These are phyloP conservation scores for Lichtheimia corymbifera DNA, from an alignment of 371 early-diverging fungal genomes.

Conservation along the genomic window DNA sequence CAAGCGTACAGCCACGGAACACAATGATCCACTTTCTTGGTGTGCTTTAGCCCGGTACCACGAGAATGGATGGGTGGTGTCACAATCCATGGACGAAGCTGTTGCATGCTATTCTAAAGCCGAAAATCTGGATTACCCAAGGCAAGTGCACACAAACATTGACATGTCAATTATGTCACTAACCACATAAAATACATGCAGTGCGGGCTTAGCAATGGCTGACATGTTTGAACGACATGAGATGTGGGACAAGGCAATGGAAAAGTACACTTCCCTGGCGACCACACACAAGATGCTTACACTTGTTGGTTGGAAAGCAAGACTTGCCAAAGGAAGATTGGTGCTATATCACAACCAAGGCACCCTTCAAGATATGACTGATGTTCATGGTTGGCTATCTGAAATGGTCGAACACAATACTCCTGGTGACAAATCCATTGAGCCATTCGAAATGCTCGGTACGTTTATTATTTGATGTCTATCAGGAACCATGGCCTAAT, in stretches of 20 bases:
- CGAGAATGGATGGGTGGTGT: slow-evolving; percentile 24
- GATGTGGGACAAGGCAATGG: slow-evolving; percentile 14
- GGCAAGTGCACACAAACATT: slow-evolving; percentile 22
- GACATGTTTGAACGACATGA: slow-evolving; percentile 13
- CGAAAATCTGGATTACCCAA: slow-evolving; percentile 22
- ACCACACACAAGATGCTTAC: slow-evolving; percentile 6
- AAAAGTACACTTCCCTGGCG: slow-evolving; percentile 14
- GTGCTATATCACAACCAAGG: slow-evolving; percentile 11
- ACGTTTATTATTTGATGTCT: not conserved
- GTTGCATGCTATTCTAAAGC: slow-evolving; percentile 28
- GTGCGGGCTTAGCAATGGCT: slow-evolving; percentile 19
- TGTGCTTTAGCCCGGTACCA: slow-evolving; percentile 29
- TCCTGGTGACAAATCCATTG: slow-evolving; percentile 8
- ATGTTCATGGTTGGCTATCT: slow-evolving; percentile 15
- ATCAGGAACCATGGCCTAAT: not conserved
- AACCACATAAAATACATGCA: not conserved
- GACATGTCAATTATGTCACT: not conserved
- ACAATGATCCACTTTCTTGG: slow-evolving; percentile 18
- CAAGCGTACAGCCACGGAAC: slow-evolving; percentile 9
- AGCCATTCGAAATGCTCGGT: slow-evolving; percentile 22
- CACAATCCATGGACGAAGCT: slow-evolving; percentile 17
- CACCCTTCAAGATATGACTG: not conserved
- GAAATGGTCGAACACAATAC: slow-evolving; percentile 18
- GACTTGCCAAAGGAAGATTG: slow-evolving; percentile 12
- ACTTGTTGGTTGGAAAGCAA: slow-evolving; percentile 18